Evolutionary conservation across 2,329 filamentous ascomycete genomes (phyloP), one percentile per base, ranked within the genome.

Genomic region (Pezizomycotina sp.): DNA sequence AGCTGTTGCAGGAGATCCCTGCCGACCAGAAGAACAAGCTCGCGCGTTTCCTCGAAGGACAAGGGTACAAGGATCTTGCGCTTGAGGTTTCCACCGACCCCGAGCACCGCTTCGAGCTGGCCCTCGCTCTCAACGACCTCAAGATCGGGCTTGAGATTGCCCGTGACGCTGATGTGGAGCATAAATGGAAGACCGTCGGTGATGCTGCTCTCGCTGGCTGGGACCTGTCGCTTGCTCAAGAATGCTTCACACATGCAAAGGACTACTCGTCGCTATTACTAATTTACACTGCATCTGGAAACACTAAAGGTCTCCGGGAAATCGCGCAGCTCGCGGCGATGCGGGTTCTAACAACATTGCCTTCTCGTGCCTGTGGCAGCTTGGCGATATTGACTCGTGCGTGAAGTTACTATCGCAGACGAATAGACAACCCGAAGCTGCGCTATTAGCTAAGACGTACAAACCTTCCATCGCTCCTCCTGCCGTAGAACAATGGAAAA

Each of bases 181-280:
- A 95, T 61, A 92, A 92, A 61, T 98, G 89, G 89, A 95, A 95
- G 68, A 84, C 74, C 3, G 81, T 98, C 4, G 89, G 89, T 42
- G 89, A 98, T 51, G 79, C 84, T 1, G 89, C 89, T 1, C 68
- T 98, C 25, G 62, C 73, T 6, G 76, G 65, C 1, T 98, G 86
- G 89, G 76, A 98, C 52, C 68, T 98, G 21, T 65, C 69, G 4
- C 70, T 95, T 2, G 89, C 89, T 0, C 77, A 89, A 31, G 82
- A 95, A 58, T 95, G 86, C 61, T 98, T 95, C 57, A 73, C 72
- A 12, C 74, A 89, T 40, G 83, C 84, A 28, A 89, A 82, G 53
- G 89, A 98, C 53, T 63, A 93, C 2, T 84, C 86, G 25, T 92
- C 82, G 1, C 62, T 95, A 5, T 68, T 98, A 1, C 70, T 98